Base-by-base conservation (phyloP, 129 eudicot species). In the Artemisia annua region DNA sequence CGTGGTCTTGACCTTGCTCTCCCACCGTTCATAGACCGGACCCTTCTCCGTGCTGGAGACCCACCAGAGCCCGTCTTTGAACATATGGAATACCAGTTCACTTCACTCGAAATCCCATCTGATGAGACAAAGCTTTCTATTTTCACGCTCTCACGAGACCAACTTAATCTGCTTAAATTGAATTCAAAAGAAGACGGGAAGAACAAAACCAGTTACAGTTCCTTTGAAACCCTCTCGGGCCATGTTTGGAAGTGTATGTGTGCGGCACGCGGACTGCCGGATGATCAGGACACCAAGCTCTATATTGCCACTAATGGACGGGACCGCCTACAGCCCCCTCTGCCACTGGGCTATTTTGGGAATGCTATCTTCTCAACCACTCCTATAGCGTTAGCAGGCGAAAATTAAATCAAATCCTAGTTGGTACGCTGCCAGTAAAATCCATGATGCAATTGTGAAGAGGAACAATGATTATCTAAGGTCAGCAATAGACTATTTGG, bases 21-120 rank as follows among this genome's bases (percentile, higher is more conserved):
- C 18, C 44, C 44, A 26, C 66, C 66, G 14, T 61, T 61, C 46
- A 28, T 61, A 61, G n/a, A 61, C 48, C 46, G 48, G 18, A 61
- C 18, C 19, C n/a, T 61, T 1, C 66, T 61, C 43, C 66, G 10
- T 11, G 66, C 66, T 60, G 44, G 28, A 5, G 66, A 26, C 7
- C 3, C 39, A 13, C 66, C 66, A 22, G 10, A 26, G 32, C 66
- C 66, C 32, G 7, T 13, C 17, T 61, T 61, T 22, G 66, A 61
- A 3, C 66, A 61, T 9, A 3, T 4, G 0, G 66, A 61, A 61
- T 61, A 26, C 19, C 46, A 13, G 1, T 17, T 4, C 11, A 60
- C 66, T 60, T 7, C 66, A 5, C 19, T 20, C 3, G 17, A 20
- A 7, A 17, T 7, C 48, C 18, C 44, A 30, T 61, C 66, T 24